Percentiles rank a stretch among this genome's conserved stretches.
Evolutionary conservation across 768 basidiomycete genomes (phyloP).

Genomic region (Boletus subparvulus): DNA sequence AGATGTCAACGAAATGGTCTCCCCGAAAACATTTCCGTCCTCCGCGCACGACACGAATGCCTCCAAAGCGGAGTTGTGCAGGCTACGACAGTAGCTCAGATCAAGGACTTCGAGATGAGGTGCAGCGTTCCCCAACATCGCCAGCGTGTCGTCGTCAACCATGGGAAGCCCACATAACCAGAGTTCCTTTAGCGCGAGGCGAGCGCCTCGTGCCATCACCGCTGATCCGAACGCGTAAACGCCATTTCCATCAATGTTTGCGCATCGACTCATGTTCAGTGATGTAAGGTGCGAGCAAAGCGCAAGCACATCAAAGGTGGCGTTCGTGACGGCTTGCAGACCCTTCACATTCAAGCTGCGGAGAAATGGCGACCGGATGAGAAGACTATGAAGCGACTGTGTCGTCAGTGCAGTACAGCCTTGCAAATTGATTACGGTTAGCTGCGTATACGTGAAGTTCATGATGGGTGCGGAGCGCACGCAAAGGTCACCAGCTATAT

Average conservation of each 20-base stretch:
- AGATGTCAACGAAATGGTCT: constrained; percentile 53
- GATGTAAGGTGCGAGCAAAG: constrained; percentile 54
- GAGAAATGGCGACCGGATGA: constrained; percentile 62
- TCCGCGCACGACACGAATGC: constrained; percentile 61
- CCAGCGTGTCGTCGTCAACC: constrained; percentile 59
- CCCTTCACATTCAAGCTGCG: constrained; percentile 64
- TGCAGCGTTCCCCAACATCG: constrained; percentile 62
- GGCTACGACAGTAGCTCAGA: constrained; percentile 65
- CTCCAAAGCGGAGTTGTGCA: constrained; percentile 76
- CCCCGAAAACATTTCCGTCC: constrained; percentile 26
- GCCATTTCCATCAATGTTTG: constrained; percentile 64
- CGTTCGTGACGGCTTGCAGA: constrained; percentile 64
- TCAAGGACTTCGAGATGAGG: constrained; percentile 79
- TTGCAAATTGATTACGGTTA: constrained; percentile 67
- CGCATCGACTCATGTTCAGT: constrained; percentile 73
- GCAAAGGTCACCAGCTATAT: constrained; percentile 56
- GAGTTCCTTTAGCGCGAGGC: constrained; percentile 59
- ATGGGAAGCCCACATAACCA: constrained; percentile 66
- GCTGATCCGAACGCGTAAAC: constrained; percentile 48
- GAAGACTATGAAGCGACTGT: constrained; percentile 64
- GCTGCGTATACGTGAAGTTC: constrained; percentile 54
- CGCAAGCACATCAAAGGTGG: constrained; percentile 67
- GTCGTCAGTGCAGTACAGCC: constrained; percentile 70
- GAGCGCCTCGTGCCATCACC: constrained; percentile 45
- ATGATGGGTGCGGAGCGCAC: constrained; percentile 34